These are phyloP conservation scores for Flaveria floridana DNA, from an alignment of 140 eudicot species.

Conservation along the genomic window DNA sequence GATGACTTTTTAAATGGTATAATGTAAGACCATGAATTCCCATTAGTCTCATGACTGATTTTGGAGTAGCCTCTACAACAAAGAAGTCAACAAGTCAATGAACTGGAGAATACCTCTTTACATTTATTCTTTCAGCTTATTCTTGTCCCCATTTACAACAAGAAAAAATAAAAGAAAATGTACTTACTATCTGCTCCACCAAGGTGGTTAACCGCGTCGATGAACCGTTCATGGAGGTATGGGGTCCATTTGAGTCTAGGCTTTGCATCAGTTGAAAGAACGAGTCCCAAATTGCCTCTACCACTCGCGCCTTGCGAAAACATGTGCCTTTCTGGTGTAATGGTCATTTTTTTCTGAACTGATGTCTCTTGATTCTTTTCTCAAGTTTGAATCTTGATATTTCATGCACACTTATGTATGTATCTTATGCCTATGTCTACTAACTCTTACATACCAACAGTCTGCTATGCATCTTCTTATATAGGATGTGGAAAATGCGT, in stretches of 20 bases:
- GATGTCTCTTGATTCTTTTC: slow-evolving; percentile 32
- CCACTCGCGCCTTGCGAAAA: slow-evolving; percentile 65
- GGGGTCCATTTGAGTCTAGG: slow-evolving; percentile 97
- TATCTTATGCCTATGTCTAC: slow-evolving; percentile 30
- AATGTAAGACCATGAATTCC: slow-evolving; percentile 89
- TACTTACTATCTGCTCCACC: slow-evolving; percentile 96
- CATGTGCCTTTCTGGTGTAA: slow-evolving; percentile 66
- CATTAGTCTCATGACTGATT: slow-evolving; percentile 89
- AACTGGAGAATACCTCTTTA: not conserved
- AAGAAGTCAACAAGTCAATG: slow-evolving; percentile 18
- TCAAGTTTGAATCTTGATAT: slow-evolving; percentile 18
- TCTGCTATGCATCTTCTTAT: slow-evolving; percentile 44
- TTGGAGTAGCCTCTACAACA: slow-evolving; percentile 88
- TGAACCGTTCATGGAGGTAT: slow-evolving; percentile 82
- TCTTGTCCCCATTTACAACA: not conserved
- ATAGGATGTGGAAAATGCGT: slow-evolving; percentile 42
- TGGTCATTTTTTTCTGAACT: slow-evolving; percentile 37
- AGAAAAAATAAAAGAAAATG: not conserved
- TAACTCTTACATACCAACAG: slow-evolving; percentile 34
- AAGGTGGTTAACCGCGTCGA: slow-evolving; percentile 86
- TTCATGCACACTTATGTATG: slow-evolving; percentile 36
- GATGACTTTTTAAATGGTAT: slow-evolving; percentile 92
- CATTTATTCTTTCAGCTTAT: not conserved
- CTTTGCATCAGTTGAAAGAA: slow-evolving; percentile 94
- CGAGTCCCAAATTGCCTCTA: slow-evolving; percentile 63